phyloP scores from a whole-genome alignment of 768 basidiomycete genomes.

The Tricholoma flavovirens region DNA sequence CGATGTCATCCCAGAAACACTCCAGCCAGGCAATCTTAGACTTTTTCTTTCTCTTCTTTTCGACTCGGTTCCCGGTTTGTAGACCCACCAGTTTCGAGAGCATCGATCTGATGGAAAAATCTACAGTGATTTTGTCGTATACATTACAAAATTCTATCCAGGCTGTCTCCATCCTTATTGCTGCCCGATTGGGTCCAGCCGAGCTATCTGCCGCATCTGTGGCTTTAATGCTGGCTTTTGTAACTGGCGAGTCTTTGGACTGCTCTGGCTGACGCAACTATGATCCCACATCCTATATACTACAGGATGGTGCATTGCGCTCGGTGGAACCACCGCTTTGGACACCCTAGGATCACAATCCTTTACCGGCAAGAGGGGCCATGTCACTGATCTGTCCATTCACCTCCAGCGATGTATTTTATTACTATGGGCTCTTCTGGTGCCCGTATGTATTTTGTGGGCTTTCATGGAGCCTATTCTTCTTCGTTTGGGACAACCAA shows the following conservation, averaged over 20 bases:
- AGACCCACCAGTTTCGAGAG: background rate
- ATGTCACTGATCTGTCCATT: conserved; percentile 59
- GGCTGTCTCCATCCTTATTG: conserved; percentile 56
- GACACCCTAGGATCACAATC: conserved; percentile 77
- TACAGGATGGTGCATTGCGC: conserved; percentile 70
- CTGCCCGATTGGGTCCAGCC: conserved; percentile 49
- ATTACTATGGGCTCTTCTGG: conserved; percentile 55
- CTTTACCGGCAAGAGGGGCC: conserved; percentile 59
- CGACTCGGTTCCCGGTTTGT: conserved; percentile 55
- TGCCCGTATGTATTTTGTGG: conserved; percentile 64
- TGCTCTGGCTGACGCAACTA: conserved; percentile 21
- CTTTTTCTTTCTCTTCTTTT: conserved; percentile 44
- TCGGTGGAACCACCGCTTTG: conserved; percentile 74
- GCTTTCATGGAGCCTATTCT: conserved; percentile 58
- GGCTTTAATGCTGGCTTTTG: conserved; percentile 71
- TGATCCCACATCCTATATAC: conserved; percentile 42
- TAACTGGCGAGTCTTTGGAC: conserved; percentile 57
- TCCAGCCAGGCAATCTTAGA: background rate
- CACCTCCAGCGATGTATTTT: conserved; percentile 68
- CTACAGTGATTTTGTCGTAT: conserved; percentile 62
- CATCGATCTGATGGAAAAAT: background rate
- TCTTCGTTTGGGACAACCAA: conserved; percentile 56
- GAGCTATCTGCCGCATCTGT: conserved; percentile 70
- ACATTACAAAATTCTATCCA: conserved; percentile 72
- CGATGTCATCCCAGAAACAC: background rate